Evolutionary conservation across 2,329 filamentous ascomycete species (phyloP).

Genomic region (Pseudocercospora macadamiae): DNA sequence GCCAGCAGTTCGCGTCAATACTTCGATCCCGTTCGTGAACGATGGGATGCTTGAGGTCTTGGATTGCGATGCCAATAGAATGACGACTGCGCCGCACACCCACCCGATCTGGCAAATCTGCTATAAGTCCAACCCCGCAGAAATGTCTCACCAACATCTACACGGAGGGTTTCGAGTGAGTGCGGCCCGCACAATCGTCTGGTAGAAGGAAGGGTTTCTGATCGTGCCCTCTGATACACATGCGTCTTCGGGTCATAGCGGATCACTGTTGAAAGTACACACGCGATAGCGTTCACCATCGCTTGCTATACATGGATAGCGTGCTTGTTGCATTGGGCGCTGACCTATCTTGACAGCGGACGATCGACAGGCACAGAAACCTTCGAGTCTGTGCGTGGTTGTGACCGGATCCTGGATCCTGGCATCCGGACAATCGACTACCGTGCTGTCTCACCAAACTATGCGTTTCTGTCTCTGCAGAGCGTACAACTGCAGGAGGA

Average conservation of each 20-base stretch:
- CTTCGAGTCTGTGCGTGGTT: neutral
- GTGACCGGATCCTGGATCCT: neutral
- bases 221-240: neutral
- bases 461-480: too few relatives aligned
- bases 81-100: neutral
- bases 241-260: neutral
- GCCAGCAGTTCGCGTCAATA: constrained; percentile 4
- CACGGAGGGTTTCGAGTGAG: too few relatives aligned
- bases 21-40: constrained; percentile 2
- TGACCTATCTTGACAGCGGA: neutral
- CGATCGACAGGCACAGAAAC: neutral
- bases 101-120: neutral
- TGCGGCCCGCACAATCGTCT: too few relatives aligned
- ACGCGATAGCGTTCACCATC: neutral
- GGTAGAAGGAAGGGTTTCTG: neutral
- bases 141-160: too few relatives aligned
- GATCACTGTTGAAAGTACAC: neutral
- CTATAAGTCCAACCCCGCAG: too few relatives aligned
- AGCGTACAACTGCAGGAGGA: too few relatives aligned
- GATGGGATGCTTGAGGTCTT: neutral
- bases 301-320: neutral
- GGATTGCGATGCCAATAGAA: neutral
- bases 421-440: neutral
- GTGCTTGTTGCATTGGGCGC: neutral
- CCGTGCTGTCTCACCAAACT: too few relatives aligned